Evolutionary conservation across 352 stramenopile species (phyloP).

Genomic region (Phytophthora quininea): DNA sequence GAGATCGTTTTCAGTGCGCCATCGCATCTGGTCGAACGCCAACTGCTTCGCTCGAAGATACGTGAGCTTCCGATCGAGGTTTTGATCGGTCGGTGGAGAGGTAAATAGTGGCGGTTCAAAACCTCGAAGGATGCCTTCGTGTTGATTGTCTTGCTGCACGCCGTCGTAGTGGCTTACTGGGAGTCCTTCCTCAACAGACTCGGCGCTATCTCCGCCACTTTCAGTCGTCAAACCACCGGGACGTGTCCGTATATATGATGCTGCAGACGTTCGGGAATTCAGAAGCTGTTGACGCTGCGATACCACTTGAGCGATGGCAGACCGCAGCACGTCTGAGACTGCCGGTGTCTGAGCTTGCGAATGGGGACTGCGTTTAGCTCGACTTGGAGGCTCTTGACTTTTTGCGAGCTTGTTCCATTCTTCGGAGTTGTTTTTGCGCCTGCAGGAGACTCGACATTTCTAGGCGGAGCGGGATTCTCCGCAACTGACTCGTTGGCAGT

Average conservation of each 20-base stretch:
- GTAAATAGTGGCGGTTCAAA: neutral
- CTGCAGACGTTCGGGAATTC: constrained; percentile 2
- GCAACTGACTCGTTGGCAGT: neutral
- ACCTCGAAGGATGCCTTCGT: neutral
- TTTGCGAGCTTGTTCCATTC: neutral
- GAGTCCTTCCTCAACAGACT: neutral
- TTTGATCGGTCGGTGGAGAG: neutral
- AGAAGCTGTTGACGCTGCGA: constrained; percentile 29
- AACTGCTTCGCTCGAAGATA: constrained; percentile 29
- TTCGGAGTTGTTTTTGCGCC: neutral
- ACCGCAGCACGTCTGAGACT: constrained; percentile 19
- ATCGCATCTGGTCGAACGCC: constrained; percentile 33
- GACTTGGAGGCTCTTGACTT: no score
- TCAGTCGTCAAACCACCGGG: neutral
- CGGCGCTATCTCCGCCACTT: neutral
- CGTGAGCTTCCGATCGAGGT: constrained; percentile 25
- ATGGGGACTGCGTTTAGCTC: no score
- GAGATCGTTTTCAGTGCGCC: constrained; percentile 16
- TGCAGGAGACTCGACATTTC: no score
- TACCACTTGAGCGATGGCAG: constrained; percentile 29
- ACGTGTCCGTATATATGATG: neutral
- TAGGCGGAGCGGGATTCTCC: neutral
- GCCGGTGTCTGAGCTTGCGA: neutral
- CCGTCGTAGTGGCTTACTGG: neutral
- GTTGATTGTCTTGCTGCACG: neutral